Percentiles rank a stretch among this genome's conserved stretches.
Conservation (phyloP, 345 rosid genomes). For the Sonneratia caseolaris region DNA sequence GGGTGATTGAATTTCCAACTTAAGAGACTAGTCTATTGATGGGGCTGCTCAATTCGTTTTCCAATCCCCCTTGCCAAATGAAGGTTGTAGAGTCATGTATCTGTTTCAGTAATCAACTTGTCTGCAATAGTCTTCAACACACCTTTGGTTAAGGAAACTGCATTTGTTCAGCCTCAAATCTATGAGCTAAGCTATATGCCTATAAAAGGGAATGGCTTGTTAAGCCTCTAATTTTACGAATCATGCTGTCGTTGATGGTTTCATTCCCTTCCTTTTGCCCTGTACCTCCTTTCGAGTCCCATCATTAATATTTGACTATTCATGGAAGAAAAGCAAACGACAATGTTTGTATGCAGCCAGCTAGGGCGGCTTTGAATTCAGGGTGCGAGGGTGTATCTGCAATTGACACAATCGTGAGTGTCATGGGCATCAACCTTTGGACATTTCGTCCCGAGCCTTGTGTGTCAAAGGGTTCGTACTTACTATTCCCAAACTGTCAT, state of each 20-base stretch:
- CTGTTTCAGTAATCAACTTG: no score
- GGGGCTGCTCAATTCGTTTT: background rate
- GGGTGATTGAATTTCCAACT: no score
- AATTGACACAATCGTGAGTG: conserved; percentile 92
- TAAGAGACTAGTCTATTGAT: no score
- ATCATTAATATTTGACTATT: background rate
- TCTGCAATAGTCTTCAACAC: no score
- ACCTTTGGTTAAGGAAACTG: background rate
- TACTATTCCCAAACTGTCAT: conserved; percentile 4
- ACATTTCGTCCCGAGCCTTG: conserved; percentile 91
- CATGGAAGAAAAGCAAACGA: background rate
- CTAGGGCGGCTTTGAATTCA: conserved; percentile 66
- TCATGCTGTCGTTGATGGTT: background rate
- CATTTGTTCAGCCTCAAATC: no score
- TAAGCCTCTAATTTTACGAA: background rate
- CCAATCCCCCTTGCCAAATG: background rate
- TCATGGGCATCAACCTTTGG: conserved; percentile 84
- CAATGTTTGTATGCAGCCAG: conserved; percentile 41
- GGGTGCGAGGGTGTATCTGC: conserved; percentile 90
- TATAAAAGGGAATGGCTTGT: background rate
- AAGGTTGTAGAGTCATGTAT: no score
- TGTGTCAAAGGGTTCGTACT: conserved; percentile 73
- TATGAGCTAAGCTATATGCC: no score
- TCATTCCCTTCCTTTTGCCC: background rate
- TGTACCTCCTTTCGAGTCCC: background rate